Percentiles rank a stretch among this genome's conserved stretches.
Conservation (phyloP, 345 rosid genomes). For the Brassica rapa region DNA sequence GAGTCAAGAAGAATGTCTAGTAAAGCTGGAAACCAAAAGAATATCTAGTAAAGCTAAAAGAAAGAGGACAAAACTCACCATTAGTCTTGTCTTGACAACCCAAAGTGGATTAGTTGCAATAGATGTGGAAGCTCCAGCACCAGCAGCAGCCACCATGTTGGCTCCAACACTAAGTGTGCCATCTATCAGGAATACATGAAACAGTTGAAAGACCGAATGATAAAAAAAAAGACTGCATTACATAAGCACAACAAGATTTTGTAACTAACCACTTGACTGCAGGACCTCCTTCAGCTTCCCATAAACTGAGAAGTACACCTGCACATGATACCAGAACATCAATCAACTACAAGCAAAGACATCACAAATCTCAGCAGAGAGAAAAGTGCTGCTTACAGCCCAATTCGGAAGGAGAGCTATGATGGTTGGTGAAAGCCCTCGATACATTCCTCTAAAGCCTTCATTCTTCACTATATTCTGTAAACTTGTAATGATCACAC, state of each 20-base stretch:
- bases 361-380: not conserved
- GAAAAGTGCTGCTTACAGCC: conserved; percentile 67
- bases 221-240: no score
- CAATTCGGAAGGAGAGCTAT: conserved; percentile 92
- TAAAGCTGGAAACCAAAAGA: not conserved
- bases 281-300: conserved; percentile 69
- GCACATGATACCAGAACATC: conserved; percentile 33
- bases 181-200: conserved; percentile 42
- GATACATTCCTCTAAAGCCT: conserved; percentile 82
- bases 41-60: not conserved
- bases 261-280: conserved; percentile 54
- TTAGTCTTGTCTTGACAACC: conserved; percentile 98
- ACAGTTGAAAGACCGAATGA: not conserved
- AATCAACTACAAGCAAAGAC: not conserved
- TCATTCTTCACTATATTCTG: conserved; percentile 64
- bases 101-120: conserved; percentile 88
- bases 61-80: conserved; percentile 52
- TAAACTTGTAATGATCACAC: conserved; percentile 71
- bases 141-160: conserved; percentile 90
- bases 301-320: conserved; percentile 92
- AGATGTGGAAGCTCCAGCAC: conserved; percentile 94
- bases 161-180: conserved; percentile 64
- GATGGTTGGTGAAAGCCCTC: conserved; percentile 94
- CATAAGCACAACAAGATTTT: no score
- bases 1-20: not conserved